Evolutionary conservation across 345 rosid genomes (phyloP).

Genomic region (Eucalyptus erythrocorys): DNA sequence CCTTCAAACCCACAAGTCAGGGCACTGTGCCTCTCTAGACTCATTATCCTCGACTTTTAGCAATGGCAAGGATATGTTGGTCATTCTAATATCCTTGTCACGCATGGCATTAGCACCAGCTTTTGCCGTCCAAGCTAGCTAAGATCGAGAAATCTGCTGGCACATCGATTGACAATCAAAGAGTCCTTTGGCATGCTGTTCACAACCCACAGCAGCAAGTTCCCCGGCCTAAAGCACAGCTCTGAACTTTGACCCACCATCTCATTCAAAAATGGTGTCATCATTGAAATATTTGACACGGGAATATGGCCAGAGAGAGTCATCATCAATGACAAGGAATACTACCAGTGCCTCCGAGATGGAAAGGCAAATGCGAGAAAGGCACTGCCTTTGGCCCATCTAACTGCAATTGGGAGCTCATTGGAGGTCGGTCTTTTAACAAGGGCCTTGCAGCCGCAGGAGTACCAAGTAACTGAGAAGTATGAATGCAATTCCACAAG

Average conservation of each 20-base stretch:
- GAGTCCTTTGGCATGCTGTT: no score
- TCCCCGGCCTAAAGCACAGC: no score
- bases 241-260: neutral
- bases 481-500: constrained; percentile 1
- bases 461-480: neutral
- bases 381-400: constrained; percentile 17
- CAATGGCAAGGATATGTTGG: no score
- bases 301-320: constrained; percentile 28
- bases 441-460: constrained; percentile 17
- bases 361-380: constrained; percentile 32
- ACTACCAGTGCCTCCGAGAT: constrained; percentile 4
- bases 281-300: constrained; percentile 25
- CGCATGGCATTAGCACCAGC: no score
- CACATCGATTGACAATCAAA: no score
- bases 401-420: constrained; percentile 32
- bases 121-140: no score
- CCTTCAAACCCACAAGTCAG: no score
- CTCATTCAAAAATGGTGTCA: neutral
- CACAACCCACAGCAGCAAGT: no score
- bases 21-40: no score
- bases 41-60: no score
- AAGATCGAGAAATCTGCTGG: no score
- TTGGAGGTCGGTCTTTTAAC: constrained; percentile 23
- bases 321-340: constrained; percentile 17
- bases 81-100: no score